Evolutionary conservation across 495 filamentous ascomycete genomes (phyloP), one percentile per base, ranked within the genome.

Genomic region (Amorphotheca resinae): DNA sequence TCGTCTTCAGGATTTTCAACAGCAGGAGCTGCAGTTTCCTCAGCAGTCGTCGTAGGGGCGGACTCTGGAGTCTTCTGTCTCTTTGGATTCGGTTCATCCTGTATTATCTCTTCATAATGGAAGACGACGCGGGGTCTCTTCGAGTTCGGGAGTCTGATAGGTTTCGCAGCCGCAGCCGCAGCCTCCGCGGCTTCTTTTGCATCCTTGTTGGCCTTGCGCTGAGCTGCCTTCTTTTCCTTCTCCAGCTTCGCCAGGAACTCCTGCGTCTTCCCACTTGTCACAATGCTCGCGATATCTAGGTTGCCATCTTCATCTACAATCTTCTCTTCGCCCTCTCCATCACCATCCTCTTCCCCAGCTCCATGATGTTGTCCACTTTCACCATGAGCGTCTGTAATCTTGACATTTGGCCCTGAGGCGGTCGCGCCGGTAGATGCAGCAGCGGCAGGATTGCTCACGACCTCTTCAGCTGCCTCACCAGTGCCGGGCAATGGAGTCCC

Each of bases 171-270:
- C 14, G 69, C 58, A 11, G 70, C 76, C n/a, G n/a, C n/a, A 33
- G 76, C 75, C 52, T 79, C 83, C 41, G 70, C 72, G n/a, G 66
- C 66, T 45, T 70, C 69, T 15, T 50, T 52, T 20, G 64, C 64
- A 50, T 67, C 66, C 41, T 62, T 65, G 1, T 49, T 46, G 42
- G 68, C 72, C 41, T 54, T 58, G 15, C 47, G 31, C 11, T 31
- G 32, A 17, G 45, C 64, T 0, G 67, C 67, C 64, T 71, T 79
- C 65, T 93, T 95, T 55, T 93, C 86, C 60, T 82, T 87, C 51
- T 96, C 93, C 54, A 86, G 82, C 55, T 82, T 84, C 4, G 86
- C 88, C 9, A 98, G 67, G 51, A 86, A 95, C 52, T 96, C 93
- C 41, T 76, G 80, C 32, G 88, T 89, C 63, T 95, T 85, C 26